Percentiles rank a stretch among this genome's conserved stretches.
These are phyloP conservation scores for Monilinia fructicola DNA, from an alignment of 2,329 filamentous ascomycete genomes.

Conservation along the genomic window DNA sequence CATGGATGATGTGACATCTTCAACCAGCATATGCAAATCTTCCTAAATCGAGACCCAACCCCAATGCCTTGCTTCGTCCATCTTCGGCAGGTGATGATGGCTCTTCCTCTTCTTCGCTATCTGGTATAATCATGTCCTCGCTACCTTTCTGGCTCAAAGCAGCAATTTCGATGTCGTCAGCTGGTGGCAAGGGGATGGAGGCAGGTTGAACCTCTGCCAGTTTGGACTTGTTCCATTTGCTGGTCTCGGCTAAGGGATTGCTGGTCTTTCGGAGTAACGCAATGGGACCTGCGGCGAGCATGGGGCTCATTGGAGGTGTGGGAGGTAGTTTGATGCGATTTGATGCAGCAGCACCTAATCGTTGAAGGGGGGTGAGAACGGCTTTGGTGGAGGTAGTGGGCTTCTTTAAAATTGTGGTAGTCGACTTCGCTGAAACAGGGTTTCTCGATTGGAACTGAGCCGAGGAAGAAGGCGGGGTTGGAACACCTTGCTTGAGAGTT, in stretches of 20 bases:
- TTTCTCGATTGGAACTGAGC: slow-evolving; percentile 32
- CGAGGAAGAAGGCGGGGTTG: slow-evolving; percentile 33
- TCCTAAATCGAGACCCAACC: slow-evolving; percentile 21
- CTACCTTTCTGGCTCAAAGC: slow-evolving; percentile 44
- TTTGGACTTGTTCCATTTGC: slow-evolving; percentile 9
- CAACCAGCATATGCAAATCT: slow-evolving; percentile 28
- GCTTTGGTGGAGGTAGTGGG: slow-evolving; percentile 7
- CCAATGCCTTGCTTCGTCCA: background rate
- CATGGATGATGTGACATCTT: background rate
- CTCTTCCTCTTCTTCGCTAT: slow-evolving; percentile 47
- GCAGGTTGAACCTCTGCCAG: slow-evolving; percentile 38
- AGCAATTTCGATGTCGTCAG: slow-evolving; percentile 32
- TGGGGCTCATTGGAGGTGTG: slow-evolving; percentile 37
- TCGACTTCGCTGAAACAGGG: slow-evolving; percentile 36
- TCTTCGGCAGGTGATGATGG: slow-evolving; percentile 28
- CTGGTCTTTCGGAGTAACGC: slow-evolving; percentile 23
- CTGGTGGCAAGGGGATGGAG: slow-evolving; percentile 41
- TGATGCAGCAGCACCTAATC: slow-evolving; percentile 35
- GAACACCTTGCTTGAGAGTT: slow-evolving; percentile 18
- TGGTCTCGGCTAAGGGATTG: slow-evolving; percentile 37
- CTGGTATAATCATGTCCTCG: slow-evolving; percentile 52
- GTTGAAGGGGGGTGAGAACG: slow-evolving; percentile 39
- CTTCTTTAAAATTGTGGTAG: slow-evolving; percentile 21
- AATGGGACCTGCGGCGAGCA: slow-evolving; percentile 19
- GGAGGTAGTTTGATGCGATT: slow-evolving; percentile 32